Percentiles rank a stretch among this genome's conserved stretches.
Evolutionary conservation across 2,329 filamentous ascomycete genomes (phyloP).

Genomic region (Ascochyta rabiei): DNA sequence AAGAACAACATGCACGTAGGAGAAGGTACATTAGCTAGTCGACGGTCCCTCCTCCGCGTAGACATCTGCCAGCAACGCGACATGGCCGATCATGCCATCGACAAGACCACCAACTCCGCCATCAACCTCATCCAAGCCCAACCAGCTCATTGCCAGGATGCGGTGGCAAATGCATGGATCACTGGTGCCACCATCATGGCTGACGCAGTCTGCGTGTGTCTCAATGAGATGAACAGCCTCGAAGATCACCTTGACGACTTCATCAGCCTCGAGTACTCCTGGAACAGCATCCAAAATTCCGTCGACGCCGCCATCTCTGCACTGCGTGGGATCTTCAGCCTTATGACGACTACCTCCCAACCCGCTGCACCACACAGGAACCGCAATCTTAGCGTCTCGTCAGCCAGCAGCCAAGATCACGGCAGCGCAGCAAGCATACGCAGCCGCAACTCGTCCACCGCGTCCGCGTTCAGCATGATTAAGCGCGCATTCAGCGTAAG

Average conservation of each 20-base stretch:
- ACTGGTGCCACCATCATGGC: slow-evolving; percentile 53
- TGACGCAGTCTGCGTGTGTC: slow-evolving; percentile 52
- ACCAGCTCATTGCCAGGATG: slow-evolving; percentile 48
- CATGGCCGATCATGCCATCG: slow-evolving; percentile 54
- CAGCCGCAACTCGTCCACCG: slow-evolving; percentile 32
- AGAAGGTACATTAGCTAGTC: slow-evolving; percentile 34
- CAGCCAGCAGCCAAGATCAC: slow-evolving; percentile 21
- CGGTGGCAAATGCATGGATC: slow-evolving; percentile 53
- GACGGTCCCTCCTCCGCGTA: slow-evolving; percentile 50
- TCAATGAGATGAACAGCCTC: slow-evolving; percentile 49
- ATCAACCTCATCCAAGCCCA: slow-evolving; percentile 53
- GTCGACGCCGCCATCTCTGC: slow-evolving; percentile 51
- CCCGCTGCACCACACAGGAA: slow-evolving; percentile 11
- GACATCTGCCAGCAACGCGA: slow-evolving; percentile 54
- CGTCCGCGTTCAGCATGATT: slow-evolving; percentile 36
- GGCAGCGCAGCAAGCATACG: slow-evolving; percentile 20
- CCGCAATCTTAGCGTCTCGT: slow-evolving; percentile 38
- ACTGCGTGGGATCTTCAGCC: slow-evolving; percentile 54
- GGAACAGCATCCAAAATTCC: slow-evolving; percentile 51
- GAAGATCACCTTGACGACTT: slow-evolving; percentile 53
- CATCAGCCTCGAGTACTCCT: slow-evolving; percentile 54
- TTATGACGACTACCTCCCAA: slow-evolving; percentile 44
- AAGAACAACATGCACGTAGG: slow-evolving; percentile 46
- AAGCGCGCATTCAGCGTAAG: slow-evolving; percentile 35
- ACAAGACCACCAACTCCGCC: slow-evolving; percentile 54